Conservation (phyloP, 306 rosid species). For the Fagus crenata region DNA sequence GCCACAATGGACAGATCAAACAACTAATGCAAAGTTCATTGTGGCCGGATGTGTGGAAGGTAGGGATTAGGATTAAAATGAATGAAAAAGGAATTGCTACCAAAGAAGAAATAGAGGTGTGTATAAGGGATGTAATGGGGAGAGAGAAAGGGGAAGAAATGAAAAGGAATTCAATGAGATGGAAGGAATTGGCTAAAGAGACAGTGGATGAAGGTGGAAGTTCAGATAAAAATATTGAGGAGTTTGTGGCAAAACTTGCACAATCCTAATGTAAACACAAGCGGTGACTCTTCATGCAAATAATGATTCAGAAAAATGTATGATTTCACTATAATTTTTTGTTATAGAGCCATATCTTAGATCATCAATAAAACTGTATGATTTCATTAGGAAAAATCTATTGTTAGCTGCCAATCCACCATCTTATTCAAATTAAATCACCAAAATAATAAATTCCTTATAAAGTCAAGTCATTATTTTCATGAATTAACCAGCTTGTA, state of each 20-base stretch:
- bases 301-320: not conserved
- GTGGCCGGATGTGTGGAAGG: conserved; percentile 27
- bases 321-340: not conserved
- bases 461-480: no score
- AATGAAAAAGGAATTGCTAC: conserved; percentile 1
- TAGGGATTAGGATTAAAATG: conserved; percentile 15
- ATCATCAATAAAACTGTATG: no score
- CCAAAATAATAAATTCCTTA: no score
- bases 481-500: no score
- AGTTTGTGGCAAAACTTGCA: conserved; percentile 4
- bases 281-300: not conserved
- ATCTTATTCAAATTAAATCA: no score
- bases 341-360: no score
- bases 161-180: conserved; percentile 2
- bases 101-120: conserved; percentile 11
- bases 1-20: conserved; percentile 25
- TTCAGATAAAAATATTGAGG: conserved; percentile 20
- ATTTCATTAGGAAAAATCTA: no score
- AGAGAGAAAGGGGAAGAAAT: conserved; percentile 21
- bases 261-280: not conserved
- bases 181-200: conserved; percentile 17
- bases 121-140: conserved; percentile 22
- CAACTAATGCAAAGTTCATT: conserved; percentile 20
- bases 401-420: no score
- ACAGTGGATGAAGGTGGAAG: conserved; percentile 25